These are phyloP conservation scores for Malus hybrid DNA, from an alignment of 331 rosid genomes.

Conservation along the genomic window DNA sequence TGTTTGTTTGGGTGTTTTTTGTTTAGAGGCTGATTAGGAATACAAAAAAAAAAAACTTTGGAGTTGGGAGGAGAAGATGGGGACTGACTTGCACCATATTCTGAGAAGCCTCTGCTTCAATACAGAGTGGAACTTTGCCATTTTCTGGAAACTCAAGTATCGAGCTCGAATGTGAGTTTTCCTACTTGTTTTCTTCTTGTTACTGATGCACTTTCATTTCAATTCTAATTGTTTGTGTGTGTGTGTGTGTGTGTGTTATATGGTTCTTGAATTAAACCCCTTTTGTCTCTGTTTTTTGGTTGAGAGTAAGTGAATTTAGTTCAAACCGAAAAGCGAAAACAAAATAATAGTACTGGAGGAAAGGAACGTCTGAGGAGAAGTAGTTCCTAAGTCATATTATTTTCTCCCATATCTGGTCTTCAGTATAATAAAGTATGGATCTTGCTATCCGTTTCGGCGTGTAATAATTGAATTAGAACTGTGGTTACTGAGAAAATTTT, in stretches of 20 bases:
- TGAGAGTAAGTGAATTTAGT: background rate
- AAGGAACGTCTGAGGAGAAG: background rate
- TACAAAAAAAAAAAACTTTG: background rate
- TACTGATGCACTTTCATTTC: background rate
- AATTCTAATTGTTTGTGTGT: background rate
- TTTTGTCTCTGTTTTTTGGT: background rate
- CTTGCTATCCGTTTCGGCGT: background rate
- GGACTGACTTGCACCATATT: conserved; percentile 51
- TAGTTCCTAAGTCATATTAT: background rate
- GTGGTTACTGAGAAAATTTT: background rate
- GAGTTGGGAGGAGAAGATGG: conserved; percentile 26
- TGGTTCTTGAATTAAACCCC: background rate
- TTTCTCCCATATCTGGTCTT: background rate
- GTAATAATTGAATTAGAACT: background rate
- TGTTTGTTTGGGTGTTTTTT: background rate
- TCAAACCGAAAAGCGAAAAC: background rate
- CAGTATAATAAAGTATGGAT: background rate
- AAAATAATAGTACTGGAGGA: background rate
- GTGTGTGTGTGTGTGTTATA: background rate
- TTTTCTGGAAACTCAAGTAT: conserved; percentile 91
- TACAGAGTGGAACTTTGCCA: conserved; percentile 89
- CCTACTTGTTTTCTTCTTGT: background rate
- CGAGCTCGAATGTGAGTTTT: conserved; percentile 70
- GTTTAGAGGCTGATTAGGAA: conserved; percentile 9
- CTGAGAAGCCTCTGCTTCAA: conserved; percentile 74